phyloP scores from a whole-genome alignment of 148 eudicot genomes.

The Fagopyrum esculentum region DNA sequence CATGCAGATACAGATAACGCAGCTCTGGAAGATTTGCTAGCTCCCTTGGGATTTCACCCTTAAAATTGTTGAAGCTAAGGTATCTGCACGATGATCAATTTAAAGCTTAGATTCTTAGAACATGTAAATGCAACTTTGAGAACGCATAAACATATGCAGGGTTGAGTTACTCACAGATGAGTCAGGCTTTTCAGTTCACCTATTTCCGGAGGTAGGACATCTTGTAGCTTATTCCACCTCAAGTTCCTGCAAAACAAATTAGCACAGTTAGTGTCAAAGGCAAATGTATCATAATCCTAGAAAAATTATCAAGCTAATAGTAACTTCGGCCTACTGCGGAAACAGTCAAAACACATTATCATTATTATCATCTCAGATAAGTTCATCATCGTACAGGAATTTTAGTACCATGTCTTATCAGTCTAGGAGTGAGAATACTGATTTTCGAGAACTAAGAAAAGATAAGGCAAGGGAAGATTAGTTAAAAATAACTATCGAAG shows the following conservation, averaged over 20 bases:
- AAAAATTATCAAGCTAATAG: too few relatives aligned
- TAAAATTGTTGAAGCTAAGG: slow-evolving; percentile 90
- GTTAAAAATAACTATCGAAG: too few relatives aligned
- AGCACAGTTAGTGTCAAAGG: neutral
- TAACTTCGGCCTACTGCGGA: too few relatives aligned
- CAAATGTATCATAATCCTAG: too few relatives aligned
- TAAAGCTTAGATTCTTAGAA: neutral
- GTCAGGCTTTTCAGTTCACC: slow-evolving; percentile 92
- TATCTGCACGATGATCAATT: slow-evolving; percentile 37
- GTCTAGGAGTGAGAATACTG: too few relatives aligned
- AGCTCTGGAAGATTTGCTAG: slow-evolving; percentile 87
- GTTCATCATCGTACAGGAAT: too few relatives aligned
- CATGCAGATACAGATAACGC: slow-evolving; percentile 76
- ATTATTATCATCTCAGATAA: too few relatives aligned
- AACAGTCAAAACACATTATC: too few relatives aligned
- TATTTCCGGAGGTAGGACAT: slow-evolving; percentile 82
- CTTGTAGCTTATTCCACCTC: slow-evolving; percentile 98
- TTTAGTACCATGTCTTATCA: too few relatives aligned
- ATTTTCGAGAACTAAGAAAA: too few relatives aligned
- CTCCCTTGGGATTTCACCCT: slow-evolving; percentile 93
- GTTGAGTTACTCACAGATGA: slow-evolving; percentile 66
- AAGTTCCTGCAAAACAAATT: slow-evolving; percentile 51
- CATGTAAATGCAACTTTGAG: neutral
- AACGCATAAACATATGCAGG: neutral
- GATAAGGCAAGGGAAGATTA: too few relatives aligned